These are phyloP conservation scores for Acacia pycnantha DNA, from an alignment of 331 rosid species.

Conservation along the genomic window DNA sequence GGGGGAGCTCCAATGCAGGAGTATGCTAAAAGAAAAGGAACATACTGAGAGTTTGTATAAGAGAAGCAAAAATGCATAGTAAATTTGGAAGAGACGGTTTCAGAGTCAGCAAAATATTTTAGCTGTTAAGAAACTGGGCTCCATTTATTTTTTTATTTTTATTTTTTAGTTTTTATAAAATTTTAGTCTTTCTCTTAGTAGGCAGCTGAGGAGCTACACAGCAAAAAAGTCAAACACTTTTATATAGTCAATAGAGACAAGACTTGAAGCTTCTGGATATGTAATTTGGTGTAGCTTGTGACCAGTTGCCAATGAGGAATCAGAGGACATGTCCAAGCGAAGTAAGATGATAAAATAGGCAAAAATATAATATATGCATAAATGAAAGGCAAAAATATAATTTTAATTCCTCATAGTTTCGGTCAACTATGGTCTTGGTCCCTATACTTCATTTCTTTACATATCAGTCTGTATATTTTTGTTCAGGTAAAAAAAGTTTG, in stretches of 20 bases:
- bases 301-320: not conserved
- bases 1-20: slow-evolving; percentile 51
- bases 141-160: not conserved
- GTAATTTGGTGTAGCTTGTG: not conserved
- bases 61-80: not conserved
- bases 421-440: not conserved
- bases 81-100: not conserved
- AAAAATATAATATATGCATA: not conserved
- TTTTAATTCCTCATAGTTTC: not conserved
- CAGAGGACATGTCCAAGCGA: not conserved
- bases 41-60: slow-evolving; percentile 45
- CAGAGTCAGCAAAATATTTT: not conserved
- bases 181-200: not conserved
- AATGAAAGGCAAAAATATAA: not conserved
- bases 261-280: not conserved
- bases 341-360: not conserved
- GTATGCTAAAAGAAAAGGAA: slow-evolving; percentile 53
- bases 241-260: not conserved
- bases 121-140: not conserved
- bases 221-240: not conserved
- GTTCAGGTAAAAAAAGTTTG: not conserved
- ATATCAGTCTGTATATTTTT: not conserved
- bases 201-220: not conserved
- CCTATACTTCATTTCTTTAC: not conserved
- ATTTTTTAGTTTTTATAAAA: not conserved